Conservation (phyloP, 768 basidiomycete genomes). For the Calocera viscosa region DNA sequence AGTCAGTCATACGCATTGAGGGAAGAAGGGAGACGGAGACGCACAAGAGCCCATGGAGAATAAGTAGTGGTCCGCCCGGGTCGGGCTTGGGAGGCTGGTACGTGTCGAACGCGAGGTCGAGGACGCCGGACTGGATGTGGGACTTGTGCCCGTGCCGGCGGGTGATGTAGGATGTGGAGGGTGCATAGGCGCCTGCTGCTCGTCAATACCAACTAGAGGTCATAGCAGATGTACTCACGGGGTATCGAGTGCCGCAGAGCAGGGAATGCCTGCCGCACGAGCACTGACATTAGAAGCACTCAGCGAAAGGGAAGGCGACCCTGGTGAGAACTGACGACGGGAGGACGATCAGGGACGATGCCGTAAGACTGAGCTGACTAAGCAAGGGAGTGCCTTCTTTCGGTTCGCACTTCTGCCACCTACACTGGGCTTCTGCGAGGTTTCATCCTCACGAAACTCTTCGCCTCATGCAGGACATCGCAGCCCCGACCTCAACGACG, state of each 20-base stretch:
- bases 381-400: too few species aligned
- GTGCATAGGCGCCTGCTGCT: background rate
- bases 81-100: conserved; percentile 18
- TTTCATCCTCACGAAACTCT: too few species aligned
- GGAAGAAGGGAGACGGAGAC: conserved; percentile 18
- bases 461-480: too few species aligned
- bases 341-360: too few species aligned
- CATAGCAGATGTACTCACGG: background rate
- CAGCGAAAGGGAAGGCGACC: background rate
- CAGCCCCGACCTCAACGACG: too few species aligned
- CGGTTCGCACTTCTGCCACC: too few species aligned
- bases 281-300: background rate
- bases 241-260: background rate
- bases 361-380: too few species aligned
- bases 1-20: too few species aligned
- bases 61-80: conserved; percentile 17
- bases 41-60: conserved; percentile 55
- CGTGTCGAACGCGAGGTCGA: conserved; percentile 27
- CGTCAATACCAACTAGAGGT: too few species aligned
- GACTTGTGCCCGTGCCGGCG: background rate
- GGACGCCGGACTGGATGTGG: conserved; percentile 11
- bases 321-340: too few species aligned
- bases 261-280: background rate
- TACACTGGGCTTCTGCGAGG: too few species aligned
- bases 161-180: background rate